phyloP scores from a whole-genome alignment of 1,284 basidiomycete genomes.

The Pterulicium gracile region DNA sequence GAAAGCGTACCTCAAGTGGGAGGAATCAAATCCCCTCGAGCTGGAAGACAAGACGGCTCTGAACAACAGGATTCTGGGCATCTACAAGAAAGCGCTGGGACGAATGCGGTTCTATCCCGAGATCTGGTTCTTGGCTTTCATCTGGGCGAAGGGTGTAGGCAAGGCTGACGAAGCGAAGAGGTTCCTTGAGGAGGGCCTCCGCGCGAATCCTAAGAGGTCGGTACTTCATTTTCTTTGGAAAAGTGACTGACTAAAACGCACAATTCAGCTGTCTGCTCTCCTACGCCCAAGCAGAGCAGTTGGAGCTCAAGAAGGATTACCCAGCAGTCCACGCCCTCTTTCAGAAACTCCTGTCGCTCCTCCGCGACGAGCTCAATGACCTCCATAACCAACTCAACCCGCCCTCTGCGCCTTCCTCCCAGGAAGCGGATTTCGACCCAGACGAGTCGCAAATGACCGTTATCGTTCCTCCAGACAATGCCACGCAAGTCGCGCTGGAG shows the following conservation, averaged over 20 bases:
- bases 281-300: slow-evolving; percentile 81
- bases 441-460: slow-evolving; percentile 32
- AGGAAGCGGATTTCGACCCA: slow-evolving; percentile 25
- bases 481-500: slow-evolving; percentile 27
- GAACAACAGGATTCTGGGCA: slow-evolving; percentile 65
- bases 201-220: slow-evolving; percentile 80
- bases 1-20: slow-evolving; percentile 93
- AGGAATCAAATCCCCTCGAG: slow-evolving; percentile 89
- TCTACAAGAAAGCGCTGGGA: slow-evolving; percentile 82
- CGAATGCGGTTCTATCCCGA: slow-evolving; percentile 93
- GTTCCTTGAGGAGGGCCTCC: slow-evolving; percentile 78
- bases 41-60: slow-evolving; percentile 71
- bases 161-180: slow-evolving; percentile 75
- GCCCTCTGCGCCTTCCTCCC: slow-evolving; percentile 32
- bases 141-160: slow-evolving; percentile 65
- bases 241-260: slow-evolving; percentile 8
- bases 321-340: slow-evolving; percentile 60
- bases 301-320: slow-evolving; percentile 62
- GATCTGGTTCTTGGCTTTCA: slow-evolving; percentile 91
- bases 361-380: slow-evolving; percentile 66
- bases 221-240: slow-evolving; percentile 8
- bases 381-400: slow-evolving; percentile 40
- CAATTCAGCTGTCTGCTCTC: slow-evolving; percentile 75
- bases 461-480: slow-evolving; percentile 28
- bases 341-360: slow-evolving; percentile 59